Evolutionary conservation across 2,329 filamentous ascomycete species (phyloP).

Genomic region (Phyllosticta ampelicida): DNA sequence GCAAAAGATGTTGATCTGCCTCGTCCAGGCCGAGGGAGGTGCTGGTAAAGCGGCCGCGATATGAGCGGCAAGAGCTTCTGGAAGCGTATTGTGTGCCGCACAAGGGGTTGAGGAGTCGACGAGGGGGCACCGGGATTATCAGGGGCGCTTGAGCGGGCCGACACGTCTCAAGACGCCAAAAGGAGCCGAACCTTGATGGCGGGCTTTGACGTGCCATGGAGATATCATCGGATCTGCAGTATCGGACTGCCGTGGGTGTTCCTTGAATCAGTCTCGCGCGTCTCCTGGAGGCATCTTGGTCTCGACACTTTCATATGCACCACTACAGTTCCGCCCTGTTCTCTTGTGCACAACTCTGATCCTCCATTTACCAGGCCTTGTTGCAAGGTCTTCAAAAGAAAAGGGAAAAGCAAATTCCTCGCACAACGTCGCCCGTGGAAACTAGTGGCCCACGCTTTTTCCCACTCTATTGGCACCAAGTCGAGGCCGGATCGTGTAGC

Average conservation of each 20-base stretch:
- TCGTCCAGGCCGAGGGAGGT: neutral
- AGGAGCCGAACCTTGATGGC: neutral
- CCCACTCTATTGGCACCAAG: neutral
- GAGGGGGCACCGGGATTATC: neutral
- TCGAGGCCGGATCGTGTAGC: neutral
- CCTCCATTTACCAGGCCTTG: neutral
- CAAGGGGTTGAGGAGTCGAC: neutral
- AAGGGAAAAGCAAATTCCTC: neutral
- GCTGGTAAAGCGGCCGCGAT: conserved; percentile 13
- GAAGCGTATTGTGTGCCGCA: conserved; percentile 6
- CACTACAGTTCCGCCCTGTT: neutral
- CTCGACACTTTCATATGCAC: neutral
- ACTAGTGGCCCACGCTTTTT: neutral
- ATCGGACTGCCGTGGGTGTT: neutral
- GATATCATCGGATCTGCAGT: neutral
- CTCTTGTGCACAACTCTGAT: neutral
- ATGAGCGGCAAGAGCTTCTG: conserved; percentile 21
- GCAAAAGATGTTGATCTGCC: neutral
- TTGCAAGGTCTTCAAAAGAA: neutral
- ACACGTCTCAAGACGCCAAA: neutral
- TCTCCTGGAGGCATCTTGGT: neutral
- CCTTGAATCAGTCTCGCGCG: neutral
- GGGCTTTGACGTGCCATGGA: neutral
- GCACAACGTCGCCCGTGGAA: neutral
- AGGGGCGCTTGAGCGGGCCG: neutral